A percentile compares a stretch with the other conserved stretches of the same genome.
Evolutionary conservation across 192 early-diverging fungal species (phyloP).

Genomic region (Entophlyctis helioformis): DNA sequence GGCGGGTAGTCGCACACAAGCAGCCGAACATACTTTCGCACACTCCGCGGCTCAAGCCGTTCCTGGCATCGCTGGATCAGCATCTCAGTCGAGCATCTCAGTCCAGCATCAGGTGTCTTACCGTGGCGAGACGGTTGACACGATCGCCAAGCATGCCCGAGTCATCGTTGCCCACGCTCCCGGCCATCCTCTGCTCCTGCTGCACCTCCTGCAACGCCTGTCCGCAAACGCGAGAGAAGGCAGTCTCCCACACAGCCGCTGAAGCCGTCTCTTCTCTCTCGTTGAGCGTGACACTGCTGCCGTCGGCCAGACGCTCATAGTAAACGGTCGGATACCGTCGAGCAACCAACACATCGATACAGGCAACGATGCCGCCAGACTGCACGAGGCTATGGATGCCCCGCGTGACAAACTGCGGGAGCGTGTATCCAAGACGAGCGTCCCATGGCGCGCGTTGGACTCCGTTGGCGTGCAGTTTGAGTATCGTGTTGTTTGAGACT

Average conservation of each 20-base stretch:
- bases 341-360: constrained; percentile 46
- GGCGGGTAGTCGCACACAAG: constrained; percentile 33
- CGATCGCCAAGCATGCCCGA: no score
- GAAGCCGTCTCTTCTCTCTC: constrained; percentile 39
- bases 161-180: no score
- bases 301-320: constrained; percentile 30
- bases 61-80: no score
- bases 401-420: constrained; percentile 9
- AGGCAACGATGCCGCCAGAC: constrained; percentile 49
- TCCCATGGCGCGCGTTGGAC: constrained; percentile 48
- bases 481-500: constrained; percentile 6
- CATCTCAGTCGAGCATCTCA: no score
- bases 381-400: constrained; percentile 15
- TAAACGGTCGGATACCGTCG: constrained; percentile 40
- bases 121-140: no score
- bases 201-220: no score
- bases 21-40: constrained; percentile 28
- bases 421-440: constrained; percentile 46
- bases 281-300: constrained; percentile 23
- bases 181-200: no score
- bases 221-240: no score
- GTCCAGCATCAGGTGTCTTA: no score
- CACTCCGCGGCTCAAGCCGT: no score
- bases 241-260: constrained; percentile 13
- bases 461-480: constrained; percentile 43